A percentile compares a stretch with the other conserved stretches of the same genome.
These are phyloP conservation scores for Verticillium tricorpus DNA, from an alignment of 2,329 filamentous ascomycete species.

Conservation along the genomic window DNA sequence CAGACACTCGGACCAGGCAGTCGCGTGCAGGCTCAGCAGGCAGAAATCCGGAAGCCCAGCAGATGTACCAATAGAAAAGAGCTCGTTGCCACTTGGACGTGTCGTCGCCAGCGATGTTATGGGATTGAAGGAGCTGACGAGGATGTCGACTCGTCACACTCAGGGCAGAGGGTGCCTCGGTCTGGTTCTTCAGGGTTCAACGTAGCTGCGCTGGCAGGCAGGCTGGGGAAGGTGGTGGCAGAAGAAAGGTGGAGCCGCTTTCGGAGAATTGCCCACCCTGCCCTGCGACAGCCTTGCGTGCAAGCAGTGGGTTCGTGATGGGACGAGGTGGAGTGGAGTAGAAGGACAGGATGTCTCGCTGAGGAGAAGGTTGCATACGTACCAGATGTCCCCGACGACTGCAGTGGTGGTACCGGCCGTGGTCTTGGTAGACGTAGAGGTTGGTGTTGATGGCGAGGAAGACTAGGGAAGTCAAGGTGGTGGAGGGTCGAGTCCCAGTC, in stretches of 20 bases:
- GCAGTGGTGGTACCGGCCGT: background rate
- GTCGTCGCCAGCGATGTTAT: background rate
- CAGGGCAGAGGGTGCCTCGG: background rate
- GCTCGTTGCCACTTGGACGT: background rate
- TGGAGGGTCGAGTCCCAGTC: background rate
- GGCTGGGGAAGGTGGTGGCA: background rate
- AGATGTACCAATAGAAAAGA: background rate
- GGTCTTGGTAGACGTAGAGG: background rate
- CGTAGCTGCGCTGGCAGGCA: background rate
- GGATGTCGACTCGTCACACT: background rate
- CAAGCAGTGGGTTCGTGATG: background rate
- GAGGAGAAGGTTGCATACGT: conserved; percentile 6
- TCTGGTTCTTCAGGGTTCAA: background rate
- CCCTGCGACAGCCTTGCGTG: background rate
- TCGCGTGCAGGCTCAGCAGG: background rate
- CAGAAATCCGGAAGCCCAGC: background rate
- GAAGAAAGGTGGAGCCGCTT: background rate
- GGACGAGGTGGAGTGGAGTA: background rate
- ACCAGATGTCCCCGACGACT: conserved; percentile 1
- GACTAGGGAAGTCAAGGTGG: background rate
- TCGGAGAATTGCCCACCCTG: background rate
- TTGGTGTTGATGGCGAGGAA: background rate
- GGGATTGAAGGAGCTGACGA: background rate
- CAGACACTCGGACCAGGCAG: background rate
- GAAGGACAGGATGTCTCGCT: background rate